Evolutionary conservation across 1,284 basidiomycete species (phyloP).

Genomic region (Sanguinoderma infundibulare): DNA sequence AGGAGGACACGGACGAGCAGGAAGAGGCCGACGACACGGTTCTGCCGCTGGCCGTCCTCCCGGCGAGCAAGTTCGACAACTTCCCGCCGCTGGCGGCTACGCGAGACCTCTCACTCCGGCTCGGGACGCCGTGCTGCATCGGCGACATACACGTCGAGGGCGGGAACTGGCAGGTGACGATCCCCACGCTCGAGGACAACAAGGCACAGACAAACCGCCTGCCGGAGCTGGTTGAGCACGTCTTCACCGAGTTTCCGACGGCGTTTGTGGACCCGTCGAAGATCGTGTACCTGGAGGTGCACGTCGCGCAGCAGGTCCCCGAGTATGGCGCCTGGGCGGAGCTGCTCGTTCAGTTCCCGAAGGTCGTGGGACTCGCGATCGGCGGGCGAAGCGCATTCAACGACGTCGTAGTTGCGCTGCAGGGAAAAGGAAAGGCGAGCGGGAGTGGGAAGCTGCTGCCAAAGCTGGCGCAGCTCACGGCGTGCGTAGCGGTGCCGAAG

Average conservation of each 20-base stretch:
- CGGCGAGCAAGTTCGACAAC: neutral
- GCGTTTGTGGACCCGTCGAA: slow-evolving; percentile 1
- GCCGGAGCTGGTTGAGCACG: slow-evolving; percentile 5
- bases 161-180: neutral
- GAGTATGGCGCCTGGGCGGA: slow-evolving; percentile 2
- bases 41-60: slow-evolving; percentile 5
- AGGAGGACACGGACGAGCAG: neutral
- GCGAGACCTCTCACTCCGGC: neutral
- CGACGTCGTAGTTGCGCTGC: neutral
- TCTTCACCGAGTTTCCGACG: slow-evolving; percentile 1
- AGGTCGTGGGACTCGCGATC: slow-evolving; percentile 3
- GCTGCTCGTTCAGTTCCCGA: slow-evolving; percentile 4
- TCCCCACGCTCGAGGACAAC: slow-evolving; percentile 6
- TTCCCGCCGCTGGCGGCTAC: slow-evolving; percentile 1
- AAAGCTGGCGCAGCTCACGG: slow-evolving; percentile 2
- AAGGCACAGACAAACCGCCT: neutral
- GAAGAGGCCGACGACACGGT: slow-evolving; percentile 1
- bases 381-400: slow-evolving; percentile 9
- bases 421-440: neutral
- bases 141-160: slow-evolving; percentile 3
- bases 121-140: slow-evolving; percentile 4
- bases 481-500: neutral
- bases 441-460: neutral
- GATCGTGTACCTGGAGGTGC: slow-evolving; percentile 7
- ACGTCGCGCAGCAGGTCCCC: slow-evolving; percentile 5